These are phyloP conservation scores for Nannizziopsis barbatae DNA, from an alignment of 2,329 filamentous ascomycete species.

Conservation along the genomic window DNA sequence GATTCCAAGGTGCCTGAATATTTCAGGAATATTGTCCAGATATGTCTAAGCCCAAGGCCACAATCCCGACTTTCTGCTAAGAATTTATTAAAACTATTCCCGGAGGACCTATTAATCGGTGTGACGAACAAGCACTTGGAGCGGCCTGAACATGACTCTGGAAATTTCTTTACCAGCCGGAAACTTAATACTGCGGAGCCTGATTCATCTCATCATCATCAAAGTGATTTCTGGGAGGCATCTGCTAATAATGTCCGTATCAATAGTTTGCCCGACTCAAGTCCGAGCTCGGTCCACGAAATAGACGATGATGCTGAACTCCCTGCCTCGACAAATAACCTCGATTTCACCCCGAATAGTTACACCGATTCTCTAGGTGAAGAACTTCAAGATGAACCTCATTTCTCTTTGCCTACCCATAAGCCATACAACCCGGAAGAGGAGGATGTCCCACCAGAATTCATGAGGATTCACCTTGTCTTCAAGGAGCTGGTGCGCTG, in stretches of 20 bases:
- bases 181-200: slow-evolving; percentile 14
- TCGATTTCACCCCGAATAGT: not conserved
- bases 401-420: not conserved
- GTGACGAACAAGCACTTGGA: not conserved
- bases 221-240: slow-evolving; percentile 7
- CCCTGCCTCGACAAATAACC: not conserved
- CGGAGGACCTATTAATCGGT: slow-evolving; percentile 26
- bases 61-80: slow-evolving; percentile 62
- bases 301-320: not conserved
- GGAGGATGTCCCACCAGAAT: not conserved
- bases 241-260: slow-evolving; percentile 11
- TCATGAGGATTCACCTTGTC: not conserved
- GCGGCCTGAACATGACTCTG: slow-evolving; percentile 13
- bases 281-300: slow-evolving; percentile 10
- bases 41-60: slow-evolving; percentile 65
- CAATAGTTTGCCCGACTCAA: slow-evolving; percentile 12
- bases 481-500: slow-evolving; percentile 1
- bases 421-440: slow-evolving; percentile 5
- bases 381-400: not conserved
- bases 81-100: slow-evolving; percentile 59
- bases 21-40: slow-evolving; percentile 63
- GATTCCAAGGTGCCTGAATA: slow-evolving; percentile 57
- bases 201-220: slow-evolving; percentile 4
- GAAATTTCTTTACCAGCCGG: slow-evolving; percentile 12
- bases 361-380: not conserved